These are phyloP conservation scores for Neocatenulostroma microsporum DNA, from an alignment of 2,329 filamentous ascomycete species.

Conservation along the genomic window DNA sequence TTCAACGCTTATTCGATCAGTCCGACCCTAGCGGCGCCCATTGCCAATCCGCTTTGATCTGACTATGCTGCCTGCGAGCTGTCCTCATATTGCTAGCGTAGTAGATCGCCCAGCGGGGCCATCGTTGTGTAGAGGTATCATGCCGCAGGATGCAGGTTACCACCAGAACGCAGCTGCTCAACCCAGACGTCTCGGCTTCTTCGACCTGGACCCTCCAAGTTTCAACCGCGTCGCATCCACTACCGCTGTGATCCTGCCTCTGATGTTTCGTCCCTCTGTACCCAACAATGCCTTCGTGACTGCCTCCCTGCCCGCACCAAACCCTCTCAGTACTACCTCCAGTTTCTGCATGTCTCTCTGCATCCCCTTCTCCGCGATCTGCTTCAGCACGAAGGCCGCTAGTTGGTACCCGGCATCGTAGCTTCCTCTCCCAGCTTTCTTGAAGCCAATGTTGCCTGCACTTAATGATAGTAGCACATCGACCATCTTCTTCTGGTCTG, in stretches of 20 bases:
- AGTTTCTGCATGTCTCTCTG: slow-evolving; percentile 66
- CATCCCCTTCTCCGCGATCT: slow-evolving; percentile 75
- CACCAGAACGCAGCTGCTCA: too few relatives aligned
- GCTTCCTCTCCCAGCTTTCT: slow-evolving; percentile 66
- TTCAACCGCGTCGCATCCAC: slow-evolving; percentile 84
- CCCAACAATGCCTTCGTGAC: slow-evolving; percentile 84
- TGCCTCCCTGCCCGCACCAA: slow-evolving; percentile 79
- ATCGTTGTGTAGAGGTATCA: too few relatives aligned
- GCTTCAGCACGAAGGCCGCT: slow-evolving; percentile 70
- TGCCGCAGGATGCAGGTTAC: too few relatives aligned
- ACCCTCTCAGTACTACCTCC: slow-evolving; percentile 77
- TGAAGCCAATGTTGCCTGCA: slow-evolving; percentile 85
- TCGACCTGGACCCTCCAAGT: slow-evolving; percentile 88
- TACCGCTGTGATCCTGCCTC: slow-evolving; percentile 68
- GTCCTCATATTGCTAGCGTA: too few relatives aligned
- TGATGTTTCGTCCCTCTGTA: slow-evolving; percentile 68
- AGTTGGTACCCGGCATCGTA: slow-evolving; percentile 94
- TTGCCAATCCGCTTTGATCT: too few relatives aligned
- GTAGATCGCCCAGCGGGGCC: too few relatives aligned
- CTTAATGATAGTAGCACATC: slow-evolving; percentile 73
- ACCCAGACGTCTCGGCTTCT: slow-evolving; percentile 72
- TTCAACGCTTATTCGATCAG: too few relatives aligned
- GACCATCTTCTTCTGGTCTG: slow-evolving; percentile 37
- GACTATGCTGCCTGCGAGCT: too few relatives aligned
- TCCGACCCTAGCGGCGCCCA: too few relatives aligned